phyloP scores from a whole-genome alignment of 805 yeast species.

The Suhomyces faveliae region DNA sequence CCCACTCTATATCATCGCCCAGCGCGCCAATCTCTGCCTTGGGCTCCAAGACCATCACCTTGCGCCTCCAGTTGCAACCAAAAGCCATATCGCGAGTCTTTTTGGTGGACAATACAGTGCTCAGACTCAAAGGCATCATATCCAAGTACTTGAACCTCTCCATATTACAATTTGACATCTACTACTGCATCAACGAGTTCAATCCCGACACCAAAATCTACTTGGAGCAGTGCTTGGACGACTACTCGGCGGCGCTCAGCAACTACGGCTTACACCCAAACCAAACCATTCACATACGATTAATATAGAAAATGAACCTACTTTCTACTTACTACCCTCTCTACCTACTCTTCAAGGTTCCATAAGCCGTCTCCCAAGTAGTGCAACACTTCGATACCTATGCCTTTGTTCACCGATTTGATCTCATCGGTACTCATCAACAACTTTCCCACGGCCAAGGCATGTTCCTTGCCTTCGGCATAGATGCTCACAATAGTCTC shows the following conservation, averaged over 20 bases:
- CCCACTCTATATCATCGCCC: constrained; percentile 1
- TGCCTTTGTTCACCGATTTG: constrained; percentile 77
- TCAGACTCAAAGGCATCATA: constrained; percentile 35
- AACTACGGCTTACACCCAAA: constrained; percentile 19
- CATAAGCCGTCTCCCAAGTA: constrained; percentile 89
- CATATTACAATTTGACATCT: constrained; percentile 24
- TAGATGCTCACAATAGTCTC: constrained; percentile 76
- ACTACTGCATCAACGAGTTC: constrained; percentile 24
- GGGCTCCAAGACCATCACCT: not conserved
- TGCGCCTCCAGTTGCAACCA: not conserved
- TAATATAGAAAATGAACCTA: no score
- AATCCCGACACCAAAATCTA: constrained; percentile 10
- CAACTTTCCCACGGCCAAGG: constrained; percentile 87
- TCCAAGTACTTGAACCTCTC: constrained; percentile 17
- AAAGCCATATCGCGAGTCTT: constrained; percentile 16
- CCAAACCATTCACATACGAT: constrained; percentile 24
- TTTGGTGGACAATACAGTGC: constrained; percentile 24
- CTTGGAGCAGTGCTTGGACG: constrained; percentile 21
- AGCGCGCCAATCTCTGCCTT: not conserved
- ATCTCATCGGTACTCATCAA: constrained; percentile 89
- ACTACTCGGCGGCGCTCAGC: constrained; percentile 29
- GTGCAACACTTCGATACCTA: constrained; percentile 82
- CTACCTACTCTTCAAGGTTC: constrained; percentile 52
- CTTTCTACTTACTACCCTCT: not conserved
- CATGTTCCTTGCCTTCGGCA: constrained; percentile 91